Evolutionary conservation across 257 asterid species (phyloP), one percentile per base, ranked within the genome.

Genomic region (Penstemon barbatus): DNA sequence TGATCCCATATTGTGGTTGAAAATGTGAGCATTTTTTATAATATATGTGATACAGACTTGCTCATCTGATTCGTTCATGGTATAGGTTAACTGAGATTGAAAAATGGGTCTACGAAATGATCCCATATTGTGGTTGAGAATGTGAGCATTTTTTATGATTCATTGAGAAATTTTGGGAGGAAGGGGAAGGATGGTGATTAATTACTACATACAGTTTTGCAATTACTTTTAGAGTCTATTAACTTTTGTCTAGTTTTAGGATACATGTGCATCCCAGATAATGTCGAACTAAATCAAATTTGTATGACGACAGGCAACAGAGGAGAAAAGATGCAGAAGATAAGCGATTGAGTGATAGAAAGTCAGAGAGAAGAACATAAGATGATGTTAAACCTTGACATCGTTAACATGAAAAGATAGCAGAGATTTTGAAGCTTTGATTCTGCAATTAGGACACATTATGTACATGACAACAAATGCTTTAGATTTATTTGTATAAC

Each of bases 321-420:
- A 82, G 83, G 67, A 71, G 86, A 69, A 85, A 76, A 72, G 90
- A 85, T 75, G 86, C 84, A 19, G 90, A 85, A 76, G 86, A 78
- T 59, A 85, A 57, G 78, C 82, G 84, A 61, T 72, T 84, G 41
- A 76, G 76, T 72, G 87, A 85, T 61, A 80, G 42, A 52, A 82
- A 74, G 71, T 70, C 68, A n/a, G 90, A 85, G 48, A 80, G 81
- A 77, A 72, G 86, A 77, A 77, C 85, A 65, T 74, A 25, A 72
- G 77, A 59, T 38, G 5, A 59, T 5, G 19, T 11, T 38, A 46
- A 44, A 13, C 39, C 12, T 57, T 25, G 49, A 18, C 75, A 33
- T 75, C 65, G 38, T 51, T 42, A 10, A 8, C 62, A 40, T 43
- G 66, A 49, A 64, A 65, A 59, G 66, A 33, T 41, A 37, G 52